phyloP scores from a whole-genome alignment of 108 stramenopile species.

The Pseudonitzschia multistriata region DNA sequence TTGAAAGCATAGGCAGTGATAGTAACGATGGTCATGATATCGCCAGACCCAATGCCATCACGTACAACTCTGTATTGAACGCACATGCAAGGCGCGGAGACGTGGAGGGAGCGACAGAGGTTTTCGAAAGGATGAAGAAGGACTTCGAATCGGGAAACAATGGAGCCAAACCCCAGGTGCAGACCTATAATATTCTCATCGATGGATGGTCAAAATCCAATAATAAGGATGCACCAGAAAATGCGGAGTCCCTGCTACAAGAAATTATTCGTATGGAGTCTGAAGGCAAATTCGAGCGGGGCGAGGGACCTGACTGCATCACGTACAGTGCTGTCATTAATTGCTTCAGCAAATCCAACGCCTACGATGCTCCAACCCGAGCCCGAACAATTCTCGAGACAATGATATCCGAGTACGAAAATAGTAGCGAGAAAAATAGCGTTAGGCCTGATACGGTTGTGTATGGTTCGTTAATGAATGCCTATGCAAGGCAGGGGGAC shows the following conservation, averaged over 20 bases:
- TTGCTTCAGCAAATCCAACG: not conserved
- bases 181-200: constrained; percentile 24
- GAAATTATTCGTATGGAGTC: constrained; percentile 1
- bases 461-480: constrained; percentile 25
- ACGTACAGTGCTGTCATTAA: constrained; percentile 9
- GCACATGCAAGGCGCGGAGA: constrained; percentile 4
- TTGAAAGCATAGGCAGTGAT: not conserved
- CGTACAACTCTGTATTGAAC: constrained; percentile 10
- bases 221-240: not conserved
- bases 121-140: not conserved
- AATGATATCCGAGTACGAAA: constrained; percentile 3
- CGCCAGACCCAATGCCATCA: constrained; percentile 1
- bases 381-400: constrained; percentile 13
- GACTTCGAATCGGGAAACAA: not conserved
- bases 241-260: not conserved
- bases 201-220: constrained; percentile 12
- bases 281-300: not conserved
- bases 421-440: not conserved
- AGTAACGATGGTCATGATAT: not conserved
- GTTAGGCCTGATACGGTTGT: constrained; percentile 29
- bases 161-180: not conserved
- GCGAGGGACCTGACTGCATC: not conserved
- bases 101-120: not conserved
- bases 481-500: constrained; percentile 15
- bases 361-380: not conserved